Evolutionary conservation across 1,284 basidiomycete species (phyloP), one percentile per base, ranked within the genome.

Genomic region (Meira miltonrushii): DNA sequence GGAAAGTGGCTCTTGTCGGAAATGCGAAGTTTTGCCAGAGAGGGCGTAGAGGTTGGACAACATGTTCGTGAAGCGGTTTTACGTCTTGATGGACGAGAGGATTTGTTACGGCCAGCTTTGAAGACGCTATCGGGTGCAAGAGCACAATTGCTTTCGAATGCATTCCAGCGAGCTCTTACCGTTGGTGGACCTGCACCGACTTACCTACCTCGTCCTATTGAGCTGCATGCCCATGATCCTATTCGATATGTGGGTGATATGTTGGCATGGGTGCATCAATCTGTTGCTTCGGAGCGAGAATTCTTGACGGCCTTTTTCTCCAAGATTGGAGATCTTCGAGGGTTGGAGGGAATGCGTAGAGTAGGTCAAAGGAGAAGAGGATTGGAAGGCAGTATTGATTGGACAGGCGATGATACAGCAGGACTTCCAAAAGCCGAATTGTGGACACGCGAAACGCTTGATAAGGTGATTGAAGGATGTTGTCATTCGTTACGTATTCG

Each of bases 221-320:
- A 98, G 79, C 82, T 97, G 2, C 92, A 97, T 74, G 94, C 94
- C 0, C 94, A 98, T 72, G 94, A 98, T 77, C 92, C 94, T 0
- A 84, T 92, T 64, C 86, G 94, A 25, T 98, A 98, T 77, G 87
- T 95, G 13, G 93, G 94, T 17, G 94, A 97, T 78, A 97, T 98
- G 90, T 85, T 98, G 3, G 94, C 93, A 0, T 98, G 94, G 95
- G 87, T 97, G 1, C 94, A 98, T 79, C 95, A 98, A 67, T 85
- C 88, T 0, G 92, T 95, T 60, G 94, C 94, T 0, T 88, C 87
- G 2, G 94, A 98, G 78, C 87, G 88, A 53, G 95, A 98, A 79
- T 69, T 76, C n/a, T 57, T 76, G 6, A 66, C 62, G 0, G 52
- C 67, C 5, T 63, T 76, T 0, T 67, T 75, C 17, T 62, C 62